Base-by-base conservation (phyloP, 129 eudicot species). In the Artemisia tridentata region DNA sequence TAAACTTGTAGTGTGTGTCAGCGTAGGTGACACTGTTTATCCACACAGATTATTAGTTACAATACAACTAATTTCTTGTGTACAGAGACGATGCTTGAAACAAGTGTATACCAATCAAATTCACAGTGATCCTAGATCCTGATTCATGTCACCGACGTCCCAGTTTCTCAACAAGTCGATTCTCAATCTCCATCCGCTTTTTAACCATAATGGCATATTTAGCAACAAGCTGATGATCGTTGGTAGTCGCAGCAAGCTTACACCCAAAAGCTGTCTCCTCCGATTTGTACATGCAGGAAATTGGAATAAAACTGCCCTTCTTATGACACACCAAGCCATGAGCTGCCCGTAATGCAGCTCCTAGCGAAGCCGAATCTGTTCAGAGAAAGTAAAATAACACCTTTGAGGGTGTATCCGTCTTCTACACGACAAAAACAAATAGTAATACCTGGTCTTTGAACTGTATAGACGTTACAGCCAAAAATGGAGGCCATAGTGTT, bases 331-430 rank as follows among this genome's bases (percentile, higher is more conserved):
- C 25, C 91, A 90, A 82, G 23, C 96, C 96, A 70, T 88, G 91
- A 72, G 96, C 96, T 13, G 96, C 96, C 79, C 91, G 73, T 46
- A 88, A 50, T 59, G 96, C 96, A 21, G 86, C 96, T 11, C 96
- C 96, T 59, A 86, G 19, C 15, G 91, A 86, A 49, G 96, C 96
- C 1, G 96, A 86, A 71, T 88, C 96, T 85, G 90, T 61, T 60
- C 11, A 59, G 18, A 52, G 20, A 66, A 70, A 43, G 60, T 18
- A 66, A 70, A 43, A 59, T 18, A 12, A 61, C 31, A 41, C 9
- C 17, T 15, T 71, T 67, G 41, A 52, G 49, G 20, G 67, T 27
- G 8, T 63, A 27, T 34, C 23, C 50, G 31, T 31, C 62, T 38
- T 64, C 50, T 20, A 63, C 58, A 3, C 2, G 11, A 54, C 59